A percentile compares a stretch with the other conserved stretches of the same genome.
These are phyloP conservation scores for Pueraria montana DNA, from an alignment of 306 rosid species.

Conservation along the genomic window DNA sequence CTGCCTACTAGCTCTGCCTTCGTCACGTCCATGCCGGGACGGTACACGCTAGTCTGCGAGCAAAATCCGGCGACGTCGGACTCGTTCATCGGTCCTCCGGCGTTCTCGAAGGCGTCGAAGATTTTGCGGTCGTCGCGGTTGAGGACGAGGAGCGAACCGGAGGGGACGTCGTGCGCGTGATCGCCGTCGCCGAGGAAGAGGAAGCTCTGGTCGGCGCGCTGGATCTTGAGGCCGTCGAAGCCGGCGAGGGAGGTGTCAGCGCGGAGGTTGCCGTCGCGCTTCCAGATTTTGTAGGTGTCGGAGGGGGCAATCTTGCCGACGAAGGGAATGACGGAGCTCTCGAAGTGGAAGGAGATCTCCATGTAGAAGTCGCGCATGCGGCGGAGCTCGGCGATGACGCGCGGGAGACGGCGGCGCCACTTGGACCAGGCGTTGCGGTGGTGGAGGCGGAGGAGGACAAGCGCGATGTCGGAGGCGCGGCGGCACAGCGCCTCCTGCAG, in stretches of 20 bases:
- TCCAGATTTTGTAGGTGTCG: constrained; percentile 88
- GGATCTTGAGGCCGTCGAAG: constrained; percentile 87
- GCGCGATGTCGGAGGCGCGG: constrained; percentile 76
- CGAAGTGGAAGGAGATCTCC: constrained; percentile 93
- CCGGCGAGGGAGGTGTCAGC: constrained; percentile 86
- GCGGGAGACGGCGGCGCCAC: constrained; percentile 93
- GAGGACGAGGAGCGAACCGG: constrained; percentile 74
- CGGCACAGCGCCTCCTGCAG: constrained; percentile 92
- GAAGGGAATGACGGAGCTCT: constrained; percentile 90
- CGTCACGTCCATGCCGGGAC: constrained; percentile 95
- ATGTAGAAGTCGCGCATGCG: constrained; percentile 89
- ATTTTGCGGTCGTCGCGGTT: constrained; percentile 75
- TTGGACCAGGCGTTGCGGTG: constrained; percentile 92
- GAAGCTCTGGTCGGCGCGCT: constrained; percentile 94
- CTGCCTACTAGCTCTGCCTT: constrained; percentile 81
- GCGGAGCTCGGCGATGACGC: constrained; percentile 73
- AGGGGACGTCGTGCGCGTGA: constrained; percentile 60
- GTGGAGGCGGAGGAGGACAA: constrained; percentile 72
- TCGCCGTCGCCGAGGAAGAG: constrained; percentile 90
- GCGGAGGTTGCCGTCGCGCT: constrained; percentile 81
- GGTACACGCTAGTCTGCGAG: constrained; percentile 81
- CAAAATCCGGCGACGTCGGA: constrained; percentile 77
- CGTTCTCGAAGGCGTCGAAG: constrained; percentile 88
- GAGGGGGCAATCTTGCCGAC: constrained; percentile 89
- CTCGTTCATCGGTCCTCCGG: constrained; percentile 78